These are phyloP conservation scores for Phoma herbarum DNA, from an alignment of 2,329 filamentous ascomycete genomes.

Conservation along the genomic window DNA sequence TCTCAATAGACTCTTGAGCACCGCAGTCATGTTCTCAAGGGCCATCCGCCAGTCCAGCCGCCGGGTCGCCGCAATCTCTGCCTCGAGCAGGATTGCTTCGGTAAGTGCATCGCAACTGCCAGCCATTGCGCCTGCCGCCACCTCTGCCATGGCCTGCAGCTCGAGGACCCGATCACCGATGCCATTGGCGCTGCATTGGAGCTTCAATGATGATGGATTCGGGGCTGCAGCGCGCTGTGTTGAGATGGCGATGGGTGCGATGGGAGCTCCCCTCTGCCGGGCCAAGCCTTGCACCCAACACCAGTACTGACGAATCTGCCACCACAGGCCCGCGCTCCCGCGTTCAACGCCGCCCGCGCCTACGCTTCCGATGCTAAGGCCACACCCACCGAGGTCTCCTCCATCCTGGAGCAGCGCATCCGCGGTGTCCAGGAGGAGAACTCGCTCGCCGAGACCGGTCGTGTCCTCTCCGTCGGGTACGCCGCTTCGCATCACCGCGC, in stretches of 20 bases:
- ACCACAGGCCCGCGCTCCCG: conserved; percentile 83
- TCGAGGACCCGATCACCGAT: conserved; percentile 44
- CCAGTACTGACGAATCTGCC: conserved; percentile 58
- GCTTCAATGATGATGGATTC: conserved; percentile 41
- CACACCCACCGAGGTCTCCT: conserved; percentile 96
- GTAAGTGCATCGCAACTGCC: conserved; percentile 74
- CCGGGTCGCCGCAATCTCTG: conserved; percentile 92
- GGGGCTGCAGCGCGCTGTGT: conserved; percentile 51
- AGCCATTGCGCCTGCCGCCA: conserved; percentile 53
- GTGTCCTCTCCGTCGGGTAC: conserved; percentile 98
- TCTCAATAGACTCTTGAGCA: conserved; percentile 54
- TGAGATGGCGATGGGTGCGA: conserved; percentile 28
- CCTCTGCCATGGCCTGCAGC: conserved; percentile 44
- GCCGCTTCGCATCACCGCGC: conserved; percentile 56
- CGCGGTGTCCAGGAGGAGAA: conserved; percentile 98
- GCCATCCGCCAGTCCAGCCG: conserved; percentile 96
- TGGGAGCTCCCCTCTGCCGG: conserved; percentile 47
- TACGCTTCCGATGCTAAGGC: conserved; percentile 96
- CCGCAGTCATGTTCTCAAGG: conserved; percentile 90
- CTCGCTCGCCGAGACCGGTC: conserved; percentile 95
- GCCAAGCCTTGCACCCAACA: conserved; percentile 37
- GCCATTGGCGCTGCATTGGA: conserved; percentile 51
- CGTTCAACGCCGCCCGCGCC: conserved; percentile 78
- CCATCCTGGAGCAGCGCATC: conserved; percentile 99
- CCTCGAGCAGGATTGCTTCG: conserved; percentile 87